phyloP scores from a whole-genome alignment of 2,329 filamentous ascomycete species.

The Monosporascus cannonballus region DNA sequence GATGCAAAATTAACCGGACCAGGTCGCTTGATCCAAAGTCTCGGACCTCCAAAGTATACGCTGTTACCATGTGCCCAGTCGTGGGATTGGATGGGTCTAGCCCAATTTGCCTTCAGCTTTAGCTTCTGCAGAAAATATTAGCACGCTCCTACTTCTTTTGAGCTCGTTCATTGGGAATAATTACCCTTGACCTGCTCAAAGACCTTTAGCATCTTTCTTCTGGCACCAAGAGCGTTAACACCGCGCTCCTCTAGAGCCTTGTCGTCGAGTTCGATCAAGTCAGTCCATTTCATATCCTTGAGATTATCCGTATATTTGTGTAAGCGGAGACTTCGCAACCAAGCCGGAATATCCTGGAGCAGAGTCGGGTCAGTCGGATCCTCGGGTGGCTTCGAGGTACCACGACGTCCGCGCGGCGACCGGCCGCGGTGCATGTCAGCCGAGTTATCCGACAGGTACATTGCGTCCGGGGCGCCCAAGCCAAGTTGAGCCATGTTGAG shows the following conservation, averaged over 20 bases:
- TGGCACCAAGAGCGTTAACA: constrained; percentile 88
- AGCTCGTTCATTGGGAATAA: background rate
- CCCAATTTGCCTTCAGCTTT: constrained; percentile 66
- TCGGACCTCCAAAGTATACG: background rate
- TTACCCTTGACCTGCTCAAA: constrained; percentile 89
- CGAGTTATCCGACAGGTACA: constrained; percentile 85
- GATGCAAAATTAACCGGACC: too few species aligned
- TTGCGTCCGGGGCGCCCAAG: constrained; percentile 63
- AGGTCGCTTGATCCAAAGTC: too few species aligned
- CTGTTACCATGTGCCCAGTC: constrained; percentile 4
- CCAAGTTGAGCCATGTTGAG: constrained; percentile 70
- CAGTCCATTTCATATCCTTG: constrained; percentile 95
- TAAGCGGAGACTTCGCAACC: constrained; percentile 87
- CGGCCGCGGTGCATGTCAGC: constrained; percentile 77
- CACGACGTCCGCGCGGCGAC: constrained; percentile 84
- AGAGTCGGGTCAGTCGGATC: constrained; percentile 89
- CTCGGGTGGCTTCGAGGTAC: constrained; percentile 95
- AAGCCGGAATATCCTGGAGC: constrained; percentile 90
- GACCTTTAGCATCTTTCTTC: constrained; percentile 98
- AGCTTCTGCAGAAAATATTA: constrained; percentile 48
- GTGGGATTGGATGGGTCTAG: constrained; percentile 25
- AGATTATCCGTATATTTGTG: constrained; percentile 99
- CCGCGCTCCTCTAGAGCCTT: constrained; percentile 87
- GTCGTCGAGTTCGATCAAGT: constrained; percentile 86
- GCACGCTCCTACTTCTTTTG: constrained; percentile 2